Conservation (phyloP, 768 basidiomycete species). For the Tricholoma saponaceum region DNA sequence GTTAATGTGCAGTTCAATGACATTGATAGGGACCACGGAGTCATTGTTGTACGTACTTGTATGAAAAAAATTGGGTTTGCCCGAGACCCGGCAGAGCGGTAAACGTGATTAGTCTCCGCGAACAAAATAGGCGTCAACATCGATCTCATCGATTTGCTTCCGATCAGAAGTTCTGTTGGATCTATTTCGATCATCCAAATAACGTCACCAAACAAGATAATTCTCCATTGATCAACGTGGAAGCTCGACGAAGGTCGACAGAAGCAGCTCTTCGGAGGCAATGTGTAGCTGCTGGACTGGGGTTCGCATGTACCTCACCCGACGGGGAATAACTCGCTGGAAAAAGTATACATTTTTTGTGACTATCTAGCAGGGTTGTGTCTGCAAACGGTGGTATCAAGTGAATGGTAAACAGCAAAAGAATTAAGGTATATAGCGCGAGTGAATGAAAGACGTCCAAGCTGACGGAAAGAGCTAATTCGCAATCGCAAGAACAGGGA, state of each 20-base stretch:
- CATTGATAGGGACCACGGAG: neutral
- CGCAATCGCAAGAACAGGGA: constrained; percentile 16
- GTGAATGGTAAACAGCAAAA: constrained; percentile 7
- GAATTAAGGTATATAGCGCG: constrained; percentile 16
- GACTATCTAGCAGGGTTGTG: neutral
- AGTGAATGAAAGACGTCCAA: constrained; percentile 5
- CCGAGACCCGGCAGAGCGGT: neutral
- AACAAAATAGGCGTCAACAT: neutral
- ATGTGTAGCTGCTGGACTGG: neutral
- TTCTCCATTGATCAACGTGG: constrained; percentile 14
- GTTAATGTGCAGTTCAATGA: neutral
- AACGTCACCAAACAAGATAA: constrained; percentile 8
- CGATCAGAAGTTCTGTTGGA: constrained; percentile 42
- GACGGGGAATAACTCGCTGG: neutral
- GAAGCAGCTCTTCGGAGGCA: neutral
- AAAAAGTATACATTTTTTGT: constrained; percentile 4
- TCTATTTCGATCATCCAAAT: constrained; percentile 23
- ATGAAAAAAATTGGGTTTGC: neutral
- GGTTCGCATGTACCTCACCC: neutral
- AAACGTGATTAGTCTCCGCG: neutral
- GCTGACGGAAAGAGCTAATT: constrained; percentile 7
- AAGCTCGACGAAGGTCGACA: constrained; percentile 5
- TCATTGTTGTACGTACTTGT: neutral
- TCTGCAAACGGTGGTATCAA: constrained; percentile 8
- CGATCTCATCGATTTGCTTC: constrained; percentile 19